phyloP scores from a whole-genome alignment of 257 asterid genomes.

The Haberlea rhodopensis region DNA sequence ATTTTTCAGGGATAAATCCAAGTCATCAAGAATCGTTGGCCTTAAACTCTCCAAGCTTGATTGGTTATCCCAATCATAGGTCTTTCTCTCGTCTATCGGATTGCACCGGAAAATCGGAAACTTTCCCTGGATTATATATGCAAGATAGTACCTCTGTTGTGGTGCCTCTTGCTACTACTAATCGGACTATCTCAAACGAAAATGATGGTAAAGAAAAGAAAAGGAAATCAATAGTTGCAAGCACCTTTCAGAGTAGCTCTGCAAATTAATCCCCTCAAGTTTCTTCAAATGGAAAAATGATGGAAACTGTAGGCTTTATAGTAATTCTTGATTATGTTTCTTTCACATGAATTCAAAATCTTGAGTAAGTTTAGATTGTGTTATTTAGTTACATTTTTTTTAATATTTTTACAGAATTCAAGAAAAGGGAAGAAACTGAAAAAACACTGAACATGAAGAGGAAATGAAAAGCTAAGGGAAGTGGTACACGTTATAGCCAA shows the following conservation, averaged over 20 bases:
- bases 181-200: not conserved
- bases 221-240: not conserved
- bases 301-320: not conserved
- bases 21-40: not conserved
- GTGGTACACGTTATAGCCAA: slow-evolving; percentile 89
- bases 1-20: not conserved
- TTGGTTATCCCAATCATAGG: not conserved
- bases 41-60: not conserved
- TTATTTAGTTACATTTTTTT: not conserved
- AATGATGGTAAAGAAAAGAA: not conserved
- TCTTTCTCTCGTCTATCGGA: not conserved
- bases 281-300: not conserved
- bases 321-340: not conserved
- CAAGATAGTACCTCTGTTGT: not conserved
- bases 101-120: not conserved
- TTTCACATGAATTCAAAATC: not conserved
- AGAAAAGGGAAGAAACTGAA: slow-evolving; percentile 50
- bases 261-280: not conserved
- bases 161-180: not conserved
- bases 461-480: slow-evolving; percentile 45
- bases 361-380: not conserved
- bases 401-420: slow-evolving; percentile 27
- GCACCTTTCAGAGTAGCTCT: not conserved
- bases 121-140: not conserved
- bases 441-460: slow-evolving; percentile 27